Evolutionary conservation across 106 monocot species (phyloP), one percentile per base, ranked within the genome.

Genomic region (Allium fistulosum): DNA sequence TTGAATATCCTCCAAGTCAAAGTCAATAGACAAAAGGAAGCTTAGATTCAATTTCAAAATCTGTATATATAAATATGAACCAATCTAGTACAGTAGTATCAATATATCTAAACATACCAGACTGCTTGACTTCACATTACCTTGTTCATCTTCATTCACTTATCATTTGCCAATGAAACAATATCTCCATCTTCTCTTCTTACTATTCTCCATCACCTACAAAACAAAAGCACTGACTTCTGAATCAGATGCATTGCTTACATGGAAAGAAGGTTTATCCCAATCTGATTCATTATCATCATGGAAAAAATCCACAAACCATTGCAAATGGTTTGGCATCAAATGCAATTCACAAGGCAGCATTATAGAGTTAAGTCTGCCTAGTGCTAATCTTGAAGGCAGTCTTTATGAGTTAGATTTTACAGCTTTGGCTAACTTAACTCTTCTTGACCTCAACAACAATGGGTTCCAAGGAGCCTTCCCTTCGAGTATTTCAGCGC

Each of bases 201-300:
- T 73, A 22, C 45, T 82, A 12, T 3, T 71, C 37, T 27, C 48
- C 26, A 55, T 55, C 12, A 7, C 22, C 11, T 18, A 10, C 72
- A 7, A 14, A 27, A 63, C 47, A 69, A 45, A 46, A 51, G 63
- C 62, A 59, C 45, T 66, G 63, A 57, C 53, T 52, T 63, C 76
- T 9, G 79, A 90, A 49, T 72, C 80, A 9, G 62, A 80, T 26
- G 82, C 82, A 14, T 78, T 90, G 7, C 76, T 83, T 49, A 74
- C 55, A 45, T 90, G 90, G 90, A 90, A 83, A 60, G 57, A 71
- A 26, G 74, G 63, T 48, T 26, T 90, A 37, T 46, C 9, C 28
- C 61, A 78, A 12, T 26, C 80, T 4, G 9, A 10, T 13, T 62
- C 85, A 11, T 76, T 85, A n/a, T 27, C 16, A 57, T 83, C 82